Conservation (phyloP, 176 grass and related monocot species). For the Oryza rufipogon region DNA sequence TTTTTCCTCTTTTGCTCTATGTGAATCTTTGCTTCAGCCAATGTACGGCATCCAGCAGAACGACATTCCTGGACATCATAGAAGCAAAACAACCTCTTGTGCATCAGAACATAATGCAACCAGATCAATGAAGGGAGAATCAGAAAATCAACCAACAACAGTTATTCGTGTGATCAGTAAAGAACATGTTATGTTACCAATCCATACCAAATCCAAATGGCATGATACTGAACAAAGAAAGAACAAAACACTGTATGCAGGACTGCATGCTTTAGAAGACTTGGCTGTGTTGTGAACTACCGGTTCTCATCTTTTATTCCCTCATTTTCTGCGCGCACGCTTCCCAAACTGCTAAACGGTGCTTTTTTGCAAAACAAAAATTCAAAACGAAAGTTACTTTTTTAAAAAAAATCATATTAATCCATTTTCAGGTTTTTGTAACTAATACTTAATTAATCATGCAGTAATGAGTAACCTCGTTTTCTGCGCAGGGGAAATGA, state of each 20-base stretch:
- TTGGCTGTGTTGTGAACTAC: too few relatives aligned
- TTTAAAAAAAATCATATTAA: too few relatives aligned
- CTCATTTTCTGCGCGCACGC: too few relatives aligned
- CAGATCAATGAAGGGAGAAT: background rate
- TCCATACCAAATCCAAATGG: background rate
- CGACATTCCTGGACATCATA: constrained; percentile 68
- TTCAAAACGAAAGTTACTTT: too few relatives aligned
- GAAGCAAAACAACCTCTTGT: constrained; percentile 31
- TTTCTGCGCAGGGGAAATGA: too few relatives aligned
- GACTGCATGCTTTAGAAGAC: background rate
- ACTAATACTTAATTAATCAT: too few relatives aligned
- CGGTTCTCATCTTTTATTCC: too few relatives aligned
- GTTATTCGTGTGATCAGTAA: background rate
- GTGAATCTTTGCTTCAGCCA: constrained; percentile 84
- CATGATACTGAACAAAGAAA: background rate
- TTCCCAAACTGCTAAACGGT: too few relatives aligned
- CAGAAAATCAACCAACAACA: background rate
- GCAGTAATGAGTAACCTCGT: too few relatives aligned
- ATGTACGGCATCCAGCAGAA: constrained; percentile 75
- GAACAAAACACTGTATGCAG: background rate
- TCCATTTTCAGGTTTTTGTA: too few relatives aligned
- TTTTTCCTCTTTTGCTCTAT: constrained; percentile 87
- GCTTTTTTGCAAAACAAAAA: too few relatives aligned
- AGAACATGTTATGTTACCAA: background rate
- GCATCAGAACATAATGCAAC: background rate